Conservation (phyloP, 2,329 filamentous ascomycete species). For the Ophiostoma quercus region DNA sequence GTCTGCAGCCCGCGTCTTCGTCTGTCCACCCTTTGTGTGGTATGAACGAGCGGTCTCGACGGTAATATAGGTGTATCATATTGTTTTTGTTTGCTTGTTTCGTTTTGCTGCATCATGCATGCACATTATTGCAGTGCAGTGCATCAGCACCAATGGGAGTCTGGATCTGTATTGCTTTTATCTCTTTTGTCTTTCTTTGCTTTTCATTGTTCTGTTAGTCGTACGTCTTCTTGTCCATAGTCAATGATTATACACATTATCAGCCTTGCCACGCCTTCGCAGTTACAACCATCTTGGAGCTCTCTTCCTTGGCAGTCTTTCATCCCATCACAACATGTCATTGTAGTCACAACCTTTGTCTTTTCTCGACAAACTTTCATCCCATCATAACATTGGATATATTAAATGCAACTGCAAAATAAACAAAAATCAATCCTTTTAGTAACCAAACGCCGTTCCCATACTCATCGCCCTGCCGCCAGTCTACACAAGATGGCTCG, state of each 20-base stretch:
- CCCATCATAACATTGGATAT: constrained; percentile 4
- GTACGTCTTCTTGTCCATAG: background rate
- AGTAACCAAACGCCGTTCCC: constrained; percentile 18
- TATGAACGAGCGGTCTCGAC: background rate
- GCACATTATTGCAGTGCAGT: constrained; percentile 5
- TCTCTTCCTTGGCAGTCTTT: background rate
- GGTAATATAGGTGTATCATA: constrained; percentile 17
- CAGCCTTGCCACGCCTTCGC: background rate
- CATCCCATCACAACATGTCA: background rate
- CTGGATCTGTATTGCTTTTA: background rate
- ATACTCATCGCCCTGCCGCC: background rate
- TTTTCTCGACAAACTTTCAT: background rate
- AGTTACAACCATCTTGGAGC: background rate
- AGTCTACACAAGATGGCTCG: constrained; percentile 73
- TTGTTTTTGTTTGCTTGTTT: constrained; percentile 10
- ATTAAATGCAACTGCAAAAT: constrained; percentile 3
- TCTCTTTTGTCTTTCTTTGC: background rate
- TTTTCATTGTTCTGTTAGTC: background rate
- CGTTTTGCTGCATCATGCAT: background rate
- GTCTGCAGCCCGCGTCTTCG: background rate
- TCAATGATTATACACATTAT: constrained; percentile 4
- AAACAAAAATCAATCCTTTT: constrained; percentile 14
- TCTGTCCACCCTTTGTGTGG: background rate
- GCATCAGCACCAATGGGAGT: constrained; percentile 9
- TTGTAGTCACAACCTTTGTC: too few species aligned